Conservation (phyloP, 78 protist genomes). For the Dictyostelium capitatum region DNA sequence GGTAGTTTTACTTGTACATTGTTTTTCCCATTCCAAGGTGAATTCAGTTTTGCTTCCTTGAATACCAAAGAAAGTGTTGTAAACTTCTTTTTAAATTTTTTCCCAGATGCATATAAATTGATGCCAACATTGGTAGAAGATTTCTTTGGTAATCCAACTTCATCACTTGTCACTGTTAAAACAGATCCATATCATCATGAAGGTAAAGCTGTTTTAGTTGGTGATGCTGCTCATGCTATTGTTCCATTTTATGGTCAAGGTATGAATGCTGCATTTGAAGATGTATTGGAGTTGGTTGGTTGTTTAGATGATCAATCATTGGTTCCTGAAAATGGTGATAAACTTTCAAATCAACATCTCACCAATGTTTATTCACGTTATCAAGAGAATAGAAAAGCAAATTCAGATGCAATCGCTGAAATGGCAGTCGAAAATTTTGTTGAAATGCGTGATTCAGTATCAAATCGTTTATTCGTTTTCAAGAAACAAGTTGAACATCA, state of each 20-base stretch:
- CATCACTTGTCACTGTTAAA: constrained; percentile 82
- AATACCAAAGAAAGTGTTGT: constrained; percentile 2
- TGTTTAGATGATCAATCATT: neutral
- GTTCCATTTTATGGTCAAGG: constrained; percentile 98
- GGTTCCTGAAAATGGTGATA: neutral
- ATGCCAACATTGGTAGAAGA: constrained; percentile 74
- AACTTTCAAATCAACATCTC: neutral
- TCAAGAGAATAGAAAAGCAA: constrained; percentile 55
- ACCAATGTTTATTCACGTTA: constrained; percentile 30
- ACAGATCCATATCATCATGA: constrained; percentile 42
- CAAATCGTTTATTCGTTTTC: constrained; percentile 46
- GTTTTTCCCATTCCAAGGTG: constrained; percentile 90
- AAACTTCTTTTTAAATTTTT: constrained; percentile 60
- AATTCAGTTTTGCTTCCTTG: constrained; percentile 34
- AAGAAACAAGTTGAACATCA: constrained; percentile 79
- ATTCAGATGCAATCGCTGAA: constrained; percentile 88
- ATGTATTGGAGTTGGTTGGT: constrained; percentile 49
- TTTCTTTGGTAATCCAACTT: constrained; percentile 71
- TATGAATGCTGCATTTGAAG: constrained; percentile 91
- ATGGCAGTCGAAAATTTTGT: constrained; percentile 90
- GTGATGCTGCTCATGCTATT: constrained; percentile 97
- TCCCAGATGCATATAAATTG: constrained; percentile 81
- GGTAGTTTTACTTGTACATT: constrained; percentile 91
- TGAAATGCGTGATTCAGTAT: constrained; percentile 87
- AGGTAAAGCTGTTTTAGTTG: constrained; percentile 47